These are phyloP conservation scores for Starmera pachycereana DNA, from an alignment of 805 yeast species.

Conservation along the genomic window DNA sequence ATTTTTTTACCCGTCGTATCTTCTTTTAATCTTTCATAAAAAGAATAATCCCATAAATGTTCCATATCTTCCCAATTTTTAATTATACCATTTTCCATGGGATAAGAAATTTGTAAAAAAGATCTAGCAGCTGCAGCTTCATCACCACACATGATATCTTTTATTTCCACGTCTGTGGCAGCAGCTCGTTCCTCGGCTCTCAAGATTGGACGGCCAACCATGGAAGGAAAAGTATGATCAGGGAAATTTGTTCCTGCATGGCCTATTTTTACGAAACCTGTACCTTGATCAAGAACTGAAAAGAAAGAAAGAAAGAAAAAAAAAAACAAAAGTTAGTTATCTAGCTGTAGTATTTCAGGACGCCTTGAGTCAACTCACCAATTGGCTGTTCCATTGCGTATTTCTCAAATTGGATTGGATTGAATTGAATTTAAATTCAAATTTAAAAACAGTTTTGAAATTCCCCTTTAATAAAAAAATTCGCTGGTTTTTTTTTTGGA, in stretches of 20 bases:
- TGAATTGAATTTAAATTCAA: too few species aligned
- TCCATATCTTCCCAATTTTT: conserved; percentile 99
- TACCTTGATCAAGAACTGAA: conserved; percentile 94
- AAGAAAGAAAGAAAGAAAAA: too few species aligned
- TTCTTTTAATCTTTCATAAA: conserved; percentile 79
- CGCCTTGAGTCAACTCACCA: too few species aligned
- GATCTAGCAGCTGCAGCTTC: conserved; percentile 91
- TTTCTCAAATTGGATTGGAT: too few species aligned
- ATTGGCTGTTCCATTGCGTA: conserved; percentile 13
- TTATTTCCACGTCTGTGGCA: conserved; percentile 63
- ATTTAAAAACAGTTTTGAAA: too few species aligned
- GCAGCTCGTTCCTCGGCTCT: conserved; percentile 91
- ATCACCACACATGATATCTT: conserved; percentile 96
- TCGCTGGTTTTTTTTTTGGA: too few species aligned
- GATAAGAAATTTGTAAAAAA: conserved; percentile 85
- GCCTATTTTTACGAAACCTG: conserved; percentile 96
- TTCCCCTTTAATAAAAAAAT: too few species aligned
- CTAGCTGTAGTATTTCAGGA: too few species aligned
- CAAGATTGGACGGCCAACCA: conserved; percentile 93
- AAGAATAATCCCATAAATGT: conserved; percentile 95
- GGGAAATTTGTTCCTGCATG: conserved; percentile 97
- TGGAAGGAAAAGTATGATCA: conserved; percentile 92
- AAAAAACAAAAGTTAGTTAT: too few species aligned
- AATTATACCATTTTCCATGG: conserved; percentile 98
- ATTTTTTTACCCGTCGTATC: conserved; percentile 75